Percentiles rank a stretch among this genome's conserved stretches.
phyloP scores from a whole-genome alignment of 345 rosid species.

The Lepidium didymum region DNA sequence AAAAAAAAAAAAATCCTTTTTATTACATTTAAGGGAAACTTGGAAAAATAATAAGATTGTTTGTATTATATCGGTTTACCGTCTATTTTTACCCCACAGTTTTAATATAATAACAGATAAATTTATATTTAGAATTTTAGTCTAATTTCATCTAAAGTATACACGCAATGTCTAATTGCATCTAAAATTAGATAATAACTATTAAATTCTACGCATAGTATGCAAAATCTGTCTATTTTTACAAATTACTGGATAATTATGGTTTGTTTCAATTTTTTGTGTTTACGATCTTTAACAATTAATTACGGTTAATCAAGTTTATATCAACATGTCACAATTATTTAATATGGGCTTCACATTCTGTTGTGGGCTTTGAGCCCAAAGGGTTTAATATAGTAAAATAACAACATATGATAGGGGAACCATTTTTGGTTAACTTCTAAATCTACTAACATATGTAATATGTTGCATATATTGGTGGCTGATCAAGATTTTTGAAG shows the following conservation, averaged over 20 bases:
- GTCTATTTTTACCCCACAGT: too few relatives aligned
- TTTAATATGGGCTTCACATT: background rate
- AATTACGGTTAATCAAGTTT: background rate
- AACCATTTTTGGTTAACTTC: background rate
- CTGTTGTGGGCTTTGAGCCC: background rate
- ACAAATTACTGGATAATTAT: too few relatives aligned
- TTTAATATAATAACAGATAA: too few relatives aligned
- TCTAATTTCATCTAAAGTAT: too few relatives aligned
- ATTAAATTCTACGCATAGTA: too few relatives aligned
- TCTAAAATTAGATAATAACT: too few relatives aligned
- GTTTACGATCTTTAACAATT: too few relatives aligned
- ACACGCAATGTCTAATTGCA: too few relatives aligned
- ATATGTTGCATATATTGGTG: background rate
- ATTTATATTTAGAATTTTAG: too few relatives aligned
- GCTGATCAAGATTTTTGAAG: background rate
- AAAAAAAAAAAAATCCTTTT: background rate
- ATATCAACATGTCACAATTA: background rate
- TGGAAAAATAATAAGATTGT: background rate
- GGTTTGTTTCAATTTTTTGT: too few relatives aligned
- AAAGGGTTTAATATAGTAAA: background rate
- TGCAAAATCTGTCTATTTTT: too few relatives aligned
- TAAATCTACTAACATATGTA: background rate
- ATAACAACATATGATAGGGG: background rate
- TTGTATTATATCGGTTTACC: too few relatives aligned
- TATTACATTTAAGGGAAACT: background rate